phyloP scores from a whole-genome alignment of 345 rosid species.

The Sonneratia caseolaris region DNA sequence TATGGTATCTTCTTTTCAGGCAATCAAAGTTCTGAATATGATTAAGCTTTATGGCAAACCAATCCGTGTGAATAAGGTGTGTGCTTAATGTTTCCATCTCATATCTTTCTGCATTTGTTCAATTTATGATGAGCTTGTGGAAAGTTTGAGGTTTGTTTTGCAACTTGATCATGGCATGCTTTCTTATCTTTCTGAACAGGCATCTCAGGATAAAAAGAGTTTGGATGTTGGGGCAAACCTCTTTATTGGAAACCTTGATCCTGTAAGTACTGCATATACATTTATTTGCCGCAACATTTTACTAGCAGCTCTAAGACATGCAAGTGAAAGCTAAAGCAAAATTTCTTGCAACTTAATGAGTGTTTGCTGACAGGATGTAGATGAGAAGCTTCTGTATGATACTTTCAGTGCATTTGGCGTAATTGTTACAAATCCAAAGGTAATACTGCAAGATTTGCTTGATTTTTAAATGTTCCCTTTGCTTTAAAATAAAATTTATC shows the following conservation, averaged over 20 bases:
- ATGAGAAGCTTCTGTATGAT: constrained; percentile 91
- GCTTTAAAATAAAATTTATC: neutral
- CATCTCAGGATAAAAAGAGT: constrained; percentile 97
- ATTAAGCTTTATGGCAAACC: constrained; percentile 94
- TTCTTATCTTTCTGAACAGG: constrained; percentile 27
- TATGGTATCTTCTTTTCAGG: constrained; percentile 30
- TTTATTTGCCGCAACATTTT: too few species aligned
- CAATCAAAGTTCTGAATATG: constrained; percentile 95
- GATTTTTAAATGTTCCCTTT: neutral
- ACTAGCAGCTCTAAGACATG: too few species aligned
- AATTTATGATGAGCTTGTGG: neutral
- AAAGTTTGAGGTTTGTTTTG: neutral
- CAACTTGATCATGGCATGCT: neutral
- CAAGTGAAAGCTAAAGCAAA: too few species aligned
- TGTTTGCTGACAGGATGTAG: constrained; percentile 70
- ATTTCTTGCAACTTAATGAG: neutral
- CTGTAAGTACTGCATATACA: too few species aligned
- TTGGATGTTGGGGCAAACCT: constrained; percentile 98
- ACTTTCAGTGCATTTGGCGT: constrained; percentile 98
- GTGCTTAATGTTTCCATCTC: neutral
- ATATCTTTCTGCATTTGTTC: neutral
- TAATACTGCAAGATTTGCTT: constrained; percentile 11
- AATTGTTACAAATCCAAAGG: constrained; percentile 96
- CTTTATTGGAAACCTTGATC: constrained; percentile 49
- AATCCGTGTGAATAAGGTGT: constrained; percentile 92